A percentile compares a stretch with the other conserved stretches of the same genome.
Evolutionary conservation across 306 rosid species (phyloP).

Genomic region (peach (Prunus persica)): DNA sequence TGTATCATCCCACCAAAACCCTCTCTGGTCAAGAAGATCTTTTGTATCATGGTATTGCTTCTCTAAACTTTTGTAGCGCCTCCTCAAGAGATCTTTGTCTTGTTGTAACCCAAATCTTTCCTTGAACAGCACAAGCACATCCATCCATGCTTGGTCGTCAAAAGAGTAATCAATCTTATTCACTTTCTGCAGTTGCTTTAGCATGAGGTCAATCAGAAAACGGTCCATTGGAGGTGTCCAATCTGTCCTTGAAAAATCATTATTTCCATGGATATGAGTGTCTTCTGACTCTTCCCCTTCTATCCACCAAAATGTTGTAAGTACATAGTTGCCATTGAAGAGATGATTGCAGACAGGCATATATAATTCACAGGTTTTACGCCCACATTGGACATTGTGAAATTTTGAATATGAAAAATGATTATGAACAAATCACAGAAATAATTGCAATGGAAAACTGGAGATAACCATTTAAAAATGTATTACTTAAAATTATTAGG

Average conservation of each 20-base stretch:
- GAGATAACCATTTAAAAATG: background rate
- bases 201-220: slow-evolving; percentile 47
- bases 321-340: background rate
- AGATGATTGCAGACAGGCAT: background rate
- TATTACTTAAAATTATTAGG: background rate
- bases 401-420: slow-evolving; percentile 1
- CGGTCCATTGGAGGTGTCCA: slow-evolving; percentile 59
- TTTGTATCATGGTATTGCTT: slow-evolving; percentile 40
- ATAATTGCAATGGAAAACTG: background rate
- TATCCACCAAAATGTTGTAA: slow-evolving; percentile 1
- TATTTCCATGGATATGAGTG: slow-evolving; percentile 25
- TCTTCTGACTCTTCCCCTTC: slow-evolving; percentile 43
- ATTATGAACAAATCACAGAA: slow-evolving; percentile 2
- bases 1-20: slow-evolving; percentile 56
- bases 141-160: slow-evolving; percentile 35
- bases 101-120: slow-evolving; percentile 45
- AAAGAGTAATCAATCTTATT: slow-evolving; percentile 32
- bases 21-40: slow-evolving; percentile 42
- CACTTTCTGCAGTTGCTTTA: slow-evolving; percentile 33
- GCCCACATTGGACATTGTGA: background rate
- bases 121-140: slow-evolving; percentile 34
- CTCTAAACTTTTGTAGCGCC: slow-evolving; percentile 39
- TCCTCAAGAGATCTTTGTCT: slow-evolving; percentile 32
- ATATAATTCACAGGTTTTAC: background rate
- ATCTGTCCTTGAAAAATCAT: slow-evolving; percentile 26